phyloP scores from a whole-genome alignment of 176 grass and related monocot genomes.

The Juncus inflexus region DNA sequence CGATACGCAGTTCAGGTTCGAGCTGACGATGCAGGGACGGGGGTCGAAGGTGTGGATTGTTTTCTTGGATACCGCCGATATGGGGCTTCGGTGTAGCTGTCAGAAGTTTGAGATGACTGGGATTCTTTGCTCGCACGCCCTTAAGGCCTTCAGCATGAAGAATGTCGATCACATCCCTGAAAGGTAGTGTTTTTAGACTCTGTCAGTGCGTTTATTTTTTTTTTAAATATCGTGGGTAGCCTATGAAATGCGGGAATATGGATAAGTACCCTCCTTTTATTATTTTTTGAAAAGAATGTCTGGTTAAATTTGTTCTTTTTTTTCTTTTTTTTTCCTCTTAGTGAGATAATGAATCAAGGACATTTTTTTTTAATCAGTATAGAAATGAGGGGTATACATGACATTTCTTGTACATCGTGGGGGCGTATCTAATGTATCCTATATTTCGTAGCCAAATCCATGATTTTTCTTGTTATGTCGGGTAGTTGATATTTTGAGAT shows the following conservation, averaged over 20 bases:
- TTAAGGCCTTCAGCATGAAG: conserved; percentile 72
- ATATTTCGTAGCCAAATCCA: background rate
- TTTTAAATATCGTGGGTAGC: background rate
- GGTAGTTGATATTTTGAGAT: too few relatives aligned
- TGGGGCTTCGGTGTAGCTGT: conserved; percentile 63
- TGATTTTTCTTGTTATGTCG: background rate
- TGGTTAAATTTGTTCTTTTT: background rate
- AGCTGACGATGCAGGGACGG: conserved; percentile 78
- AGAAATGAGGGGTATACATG: background rate
- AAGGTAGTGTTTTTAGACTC: conserved; percentile 22
- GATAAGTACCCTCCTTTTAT: background rate
- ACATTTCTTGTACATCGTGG: too few relatives aligned
- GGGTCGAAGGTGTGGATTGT: conserved; percentile 60
- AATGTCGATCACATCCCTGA: conserved; percentile 77
- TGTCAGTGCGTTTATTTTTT: background rate
- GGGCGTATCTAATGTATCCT: background rate
- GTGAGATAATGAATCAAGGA: too few relatives aligned
- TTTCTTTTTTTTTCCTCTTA: background rate
- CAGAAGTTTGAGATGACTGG: conserved; percentile 78
- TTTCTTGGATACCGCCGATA: conserved; percentile 59
- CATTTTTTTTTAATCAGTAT: background rate
- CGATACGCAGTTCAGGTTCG: conserved; percentile 55
- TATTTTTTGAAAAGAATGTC: background rate
- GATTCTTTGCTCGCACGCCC: conserved; percentile 70
- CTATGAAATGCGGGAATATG: background rate